Percentiles rank a stretch among this genome's conserved stretches.
These are phyloP conservation scores for Teratosphaeriaceae sp. DNA, from an alignment of 2,329 filamentous ascomycete genomes.

Conservation along the genomic window DNA sequence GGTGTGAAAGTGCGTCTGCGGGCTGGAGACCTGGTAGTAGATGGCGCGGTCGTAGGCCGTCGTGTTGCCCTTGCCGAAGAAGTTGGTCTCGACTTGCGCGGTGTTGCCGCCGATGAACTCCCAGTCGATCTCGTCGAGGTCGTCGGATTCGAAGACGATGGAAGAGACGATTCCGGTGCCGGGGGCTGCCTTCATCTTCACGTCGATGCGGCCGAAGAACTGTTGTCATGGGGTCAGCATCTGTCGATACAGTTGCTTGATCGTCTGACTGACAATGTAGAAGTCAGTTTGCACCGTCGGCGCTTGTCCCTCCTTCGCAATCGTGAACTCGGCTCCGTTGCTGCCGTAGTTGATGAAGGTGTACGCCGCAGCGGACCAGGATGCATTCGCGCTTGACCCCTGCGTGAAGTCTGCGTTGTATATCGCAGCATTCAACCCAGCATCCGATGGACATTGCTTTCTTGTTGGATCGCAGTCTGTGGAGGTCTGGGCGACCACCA, in stretches of 20 bases:
- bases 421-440: slow-evolving; percentile 58
- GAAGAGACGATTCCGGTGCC: slow-evolving; percentile 91
- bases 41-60: slow-evolving; percentile 64
- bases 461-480: slow-evolving; percentile 74
- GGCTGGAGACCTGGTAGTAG: slow-evolving; percentile 52
- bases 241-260: neutral
- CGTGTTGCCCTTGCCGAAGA: slow-evolving; percentile 66
- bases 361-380: slow-evolving; percentile 55
- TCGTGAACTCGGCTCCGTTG: slow-evolving; percentile 62
- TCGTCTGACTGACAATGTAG: slow-evolving; percentile 50
- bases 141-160: slow-evolving; percentile 82
- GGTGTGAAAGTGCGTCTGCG: slow-evolving; percentile 57
- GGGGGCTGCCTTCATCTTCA: slow-evolving; percentile 76
- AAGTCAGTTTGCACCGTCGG: slow-evolving; percentile 73
- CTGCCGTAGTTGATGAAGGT: slow-evolving; percentile 58
- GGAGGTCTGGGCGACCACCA: slow-evolving; percentile 63
- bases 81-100: slow-evolving; percentile 74
- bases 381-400: slow-evolving; percentile 55
- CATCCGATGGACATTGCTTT: slow-evolving; percentile 60
- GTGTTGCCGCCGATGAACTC: slow-evolving; percentile 37
- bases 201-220: slow-evolving; percentile 74
- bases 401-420: slow-evolving; percentile 45
- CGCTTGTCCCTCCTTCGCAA: slow-evolving; percentile 63
- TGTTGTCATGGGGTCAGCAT: too few relatives aligned
- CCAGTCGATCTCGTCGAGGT: slow-evolving; percentile 87